phyloP scores from a whole-genome alignment of 2,329 filamentous ascomycete species.

The Diplodia intermedia region DNA sequence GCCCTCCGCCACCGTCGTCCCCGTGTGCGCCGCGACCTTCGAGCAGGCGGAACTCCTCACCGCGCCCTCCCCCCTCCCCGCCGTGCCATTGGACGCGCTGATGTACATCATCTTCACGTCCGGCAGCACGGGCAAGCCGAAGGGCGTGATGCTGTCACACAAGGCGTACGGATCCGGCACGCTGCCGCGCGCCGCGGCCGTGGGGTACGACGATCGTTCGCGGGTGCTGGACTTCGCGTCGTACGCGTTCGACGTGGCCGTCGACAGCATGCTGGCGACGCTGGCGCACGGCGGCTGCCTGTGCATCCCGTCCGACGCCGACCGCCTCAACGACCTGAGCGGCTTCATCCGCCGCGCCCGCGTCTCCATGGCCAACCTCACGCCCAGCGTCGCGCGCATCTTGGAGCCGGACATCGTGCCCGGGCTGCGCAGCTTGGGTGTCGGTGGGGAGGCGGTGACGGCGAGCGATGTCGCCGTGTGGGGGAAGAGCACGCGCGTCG shows the following conservation, averaged over 20 bases:
- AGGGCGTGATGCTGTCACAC: slow-evolving; percentile 38
- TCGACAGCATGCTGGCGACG: slow-evolving; percentile 50
- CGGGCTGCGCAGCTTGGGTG: slow-evolving; percentile 48
- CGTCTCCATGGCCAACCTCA: slow-evolving; percentile 63
- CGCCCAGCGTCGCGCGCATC: slow-evolving; percentile 61
- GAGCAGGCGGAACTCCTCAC: too few species aligned
- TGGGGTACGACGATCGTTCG: slow-evolving; percentile 58
- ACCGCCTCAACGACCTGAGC: slow-evolving; percentile 54
- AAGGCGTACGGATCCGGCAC: slow-evolving; percentile 40
- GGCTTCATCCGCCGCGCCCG: slow-evolving; percentile 59
- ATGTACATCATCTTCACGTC: slow-evolving; percentile 70
- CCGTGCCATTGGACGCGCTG: slow-evolving; percentile 53
- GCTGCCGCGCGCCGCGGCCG: slow-evolving; percentile 41
- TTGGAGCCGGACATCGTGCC: slow-evolving; percentile 52
- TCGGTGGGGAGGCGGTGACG: slow-evolving; percentile 53
- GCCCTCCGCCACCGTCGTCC: slow-evolving; percentile 38
- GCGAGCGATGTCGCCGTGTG: slow-evolving; percentile 50
- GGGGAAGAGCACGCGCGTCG: slow-evolving; percentile 71
- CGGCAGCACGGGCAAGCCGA: slow-evolving; percentile 36
- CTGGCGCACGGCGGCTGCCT: slow-evolving; percentile 75
- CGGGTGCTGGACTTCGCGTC: slow-evolving; percentile 91
- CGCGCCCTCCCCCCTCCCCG: neutral
- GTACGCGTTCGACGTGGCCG: slow-evolving; percentile 91
- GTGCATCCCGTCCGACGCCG: slow-evolving; percentile 90
- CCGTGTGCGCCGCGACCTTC: neutral